Percentiles rank a stretch among this genome's conserved stretches.
Evolutionary conservation across 768 basidiomycete species (phyloP).

Genomic region (Termitomyces sp.): DNA sequence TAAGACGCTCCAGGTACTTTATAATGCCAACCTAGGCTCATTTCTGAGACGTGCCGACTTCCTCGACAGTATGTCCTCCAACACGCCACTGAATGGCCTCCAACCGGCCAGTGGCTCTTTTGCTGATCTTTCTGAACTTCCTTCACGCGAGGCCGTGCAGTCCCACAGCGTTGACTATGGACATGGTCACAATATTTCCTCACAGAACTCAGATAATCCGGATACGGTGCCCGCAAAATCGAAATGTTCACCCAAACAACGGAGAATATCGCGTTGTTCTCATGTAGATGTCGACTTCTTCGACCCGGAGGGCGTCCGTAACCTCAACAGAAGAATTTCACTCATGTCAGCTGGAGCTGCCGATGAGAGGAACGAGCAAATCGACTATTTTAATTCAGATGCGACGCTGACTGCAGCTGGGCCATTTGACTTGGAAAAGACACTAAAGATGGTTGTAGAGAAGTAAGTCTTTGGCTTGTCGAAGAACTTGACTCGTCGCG

Average conservation of each 20-base stretch:
- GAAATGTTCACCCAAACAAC: constrained; percentile 2
- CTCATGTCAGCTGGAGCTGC: constrained; percentile 17
- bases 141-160: constrained; percentile 11
- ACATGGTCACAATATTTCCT: background rate
- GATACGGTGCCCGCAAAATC: background rate
- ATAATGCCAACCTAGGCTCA: background rate
- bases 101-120: constrained; percentile 9
- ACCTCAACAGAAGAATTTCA: constrained; percentile 35
- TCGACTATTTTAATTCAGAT: constrained; percentile 17
- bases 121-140: constrained; percentile 7
- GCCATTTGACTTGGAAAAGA: constrained; percentile 35
- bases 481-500: too few species aligned
- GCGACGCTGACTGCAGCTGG: constrained; percentile 21
- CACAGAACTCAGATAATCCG: background rate
- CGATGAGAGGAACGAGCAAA: background rate
- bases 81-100: background rate
- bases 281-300: constrained; percentile 46
- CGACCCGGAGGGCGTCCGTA: constrained; percentile 46
- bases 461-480: constrained; percentile 21
- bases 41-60: background rate
- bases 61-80: constrained; percentile 2
- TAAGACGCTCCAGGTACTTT: background rate
- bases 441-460: constrained; percentile 25
- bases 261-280: constrained; percentile 19
- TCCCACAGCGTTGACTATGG: background rate